Evolutionary conservation across 345 rosid genomes (phyloP), one percentile per base, ranked within the genome.

Genomic region (Aegle marmelos): DNA sequence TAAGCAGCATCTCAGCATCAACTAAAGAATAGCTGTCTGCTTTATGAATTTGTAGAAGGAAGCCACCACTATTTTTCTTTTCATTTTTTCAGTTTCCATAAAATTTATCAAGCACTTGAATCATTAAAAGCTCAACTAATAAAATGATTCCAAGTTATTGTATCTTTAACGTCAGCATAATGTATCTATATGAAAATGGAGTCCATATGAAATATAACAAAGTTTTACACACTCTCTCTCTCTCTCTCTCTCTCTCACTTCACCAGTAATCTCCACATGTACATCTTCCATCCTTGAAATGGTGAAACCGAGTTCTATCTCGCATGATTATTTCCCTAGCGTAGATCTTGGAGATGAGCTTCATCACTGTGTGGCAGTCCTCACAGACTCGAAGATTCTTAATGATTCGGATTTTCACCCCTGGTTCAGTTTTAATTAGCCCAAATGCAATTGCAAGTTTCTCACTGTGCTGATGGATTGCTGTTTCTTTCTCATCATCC

Each of bases 351-450:
- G 91, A 89, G 79, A 90, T 85, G 77, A 87, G 90, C 82, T 88
- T 87, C 68, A 84, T 80, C 57, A 85, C 92, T 19, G 56, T 79
- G 73, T 92, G 94, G 67, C 91, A 87, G 78, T 90, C 91, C 79
- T 90, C 85, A 68, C 89, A 92, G 53, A 88, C 88, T 79, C 89
- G 79, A 33, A 92, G 91, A 80, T 92, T 90, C 87, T 89, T 91
- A 78, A 87, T 74, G 79, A 91, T 86, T 72, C 89, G 82, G 66
- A 89, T 78, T 16, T 73, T 74, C 0, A 77, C 80, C 60, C 89
- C 88, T 8, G 84, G 83, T 82, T 86, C 83, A 67, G 91, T 87
- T 75, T 82, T 81, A 30, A 91, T 86, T 27, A 91, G 73, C 56
- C 95, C 92, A n/a, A 87, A 91, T 54, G 90, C 74, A 63, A 88